phyloP scores from a whole-genome alignment of 176 grass and related monocot genomes.

The Eleusine coracana region DNA sequence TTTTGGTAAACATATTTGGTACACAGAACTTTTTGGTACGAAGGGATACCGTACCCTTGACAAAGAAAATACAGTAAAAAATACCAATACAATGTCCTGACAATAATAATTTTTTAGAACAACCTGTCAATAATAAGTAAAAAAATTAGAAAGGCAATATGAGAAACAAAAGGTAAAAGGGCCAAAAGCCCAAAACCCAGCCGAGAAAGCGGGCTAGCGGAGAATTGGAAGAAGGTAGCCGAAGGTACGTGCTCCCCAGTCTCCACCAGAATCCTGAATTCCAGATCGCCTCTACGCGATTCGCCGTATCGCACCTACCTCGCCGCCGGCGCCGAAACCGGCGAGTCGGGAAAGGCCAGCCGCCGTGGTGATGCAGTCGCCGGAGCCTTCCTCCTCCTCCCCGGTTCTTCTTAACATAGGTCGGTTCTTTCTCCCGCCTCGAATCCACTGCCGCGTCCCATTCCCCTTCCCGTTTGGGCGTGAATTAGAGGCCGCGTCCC shows the following conservation, averaged over 20 bases:
- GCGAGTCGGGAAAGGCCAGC: background rate
- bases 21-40: no score
- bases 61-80: no score
- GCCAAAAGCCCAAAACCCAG: no score
- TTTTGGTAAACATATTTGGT: no score
- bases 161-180: no score
- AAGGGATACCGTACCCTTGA: no score
- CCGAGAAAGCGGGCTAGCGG: no score
- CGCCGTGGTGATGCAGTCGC: conserved; percentile 36
- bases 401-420: conserved; percentile 73
- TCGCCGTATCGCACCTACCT: background rate
- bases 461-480: background rate
- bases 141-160: no score
- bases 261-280: conserved; percentile 2
- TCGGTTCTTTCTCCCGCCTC: conserved; percentile 30
- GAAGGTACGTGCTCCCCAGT: no score
- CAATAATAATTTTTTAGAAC: no score
- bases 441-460: background rate
- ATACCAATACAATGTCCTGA: no score
- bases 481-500: background rate
- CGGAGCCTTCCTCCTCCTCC: conserved; percentile 44
- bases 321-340: conserved; percentile 25
- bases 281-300: conserved; percentile 4
- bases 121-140: no score
- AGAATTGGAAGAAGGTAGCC: background rate